Base-by-base conservation (phyloP, 2,329 filamentous ascomycete species). In the Stemphylium vesicarium region DNA sequence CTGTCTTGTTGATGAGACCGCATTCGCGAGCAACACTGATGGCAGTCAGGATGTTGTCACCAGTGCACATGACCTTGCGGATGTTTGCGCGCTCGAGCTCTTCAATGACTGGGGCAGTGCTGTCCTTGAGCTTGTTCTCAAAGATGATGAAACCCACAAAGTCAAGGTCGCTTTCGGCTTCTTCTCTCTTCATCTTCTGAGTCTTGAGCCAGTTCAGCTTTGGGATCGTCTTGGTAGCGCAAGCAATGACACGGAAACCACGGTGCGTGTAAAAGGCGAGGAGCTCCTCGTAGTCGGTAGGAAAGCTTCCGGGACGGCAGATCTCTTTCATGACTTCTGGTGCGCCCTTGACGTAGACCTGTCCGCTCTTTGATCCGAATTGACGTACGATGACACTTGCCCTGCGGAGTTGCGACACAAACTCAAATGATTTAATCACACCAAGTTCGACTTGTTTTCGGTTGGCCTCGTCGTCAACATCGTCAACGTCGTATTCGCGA, bases 71-170 rank as follows among this genome's bases (percentile, higher is more conserved):
- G 46, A 96, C 87, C 24, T 90, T 89, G 32, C 91, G 86, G 63
- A 99, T 96, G 51, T 90, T 90, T 7, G 96, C 94, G 47, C 88
- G 82, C 29, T 86, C 83, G 3, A 99, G 83, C 76, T 98, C 93
- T 51, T 89, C 84, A 22, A 99, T 85, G 31, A 97, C 90, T 1
- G 83, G 84, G 1, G 90, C 84, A 0, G 94, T 97, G 16, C 86
- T 92, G 1, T 91, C 88, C 75, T 99, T 99, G 57, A 99, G 80
- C 77, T 99, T 99, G 79, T 99, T 99, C 78, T 99, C 95, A 66
- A 99, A 99, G 49, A 99, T 89, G 70, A 99, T 98, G 77, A 99
- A 99, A 4, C 95, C 95, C 32, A 93, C 84, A 70, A 99, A 98
- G 40, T 94, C 87, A 10, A 99, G 84, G 29, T 87, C 82, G 3